Evolutionary conservation across 352 stramenopile species (phyloP).

Genomic region (Phytopythium delawarense): DNA sequence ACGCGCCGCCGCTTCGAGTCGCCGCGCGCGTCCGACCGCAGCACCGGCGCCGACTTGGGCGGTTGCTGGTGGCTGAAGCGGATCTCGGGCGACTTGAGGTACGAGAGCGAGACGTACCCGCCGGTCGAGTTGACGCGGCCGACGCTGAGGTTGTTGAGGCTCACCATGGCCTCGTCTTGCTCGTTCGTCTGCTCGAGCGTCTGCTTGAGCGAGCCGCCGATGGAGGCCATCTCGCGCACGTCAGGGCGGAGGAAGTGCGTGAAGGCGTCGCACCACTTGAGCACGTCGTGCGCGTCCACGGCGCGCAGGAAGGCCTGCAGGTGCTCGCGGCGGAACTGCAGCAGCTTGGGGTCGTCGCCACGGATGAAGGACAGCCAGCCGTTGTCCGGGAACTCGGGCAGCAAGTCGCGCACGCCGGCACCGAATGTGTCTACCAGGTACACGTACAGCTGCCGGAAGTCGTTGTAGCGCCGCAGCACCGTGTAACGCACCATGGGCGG

Average conservation of each 20-base stretch:
- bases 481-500: constrained; percentile 76
- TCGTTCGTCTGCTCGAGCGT: constrained; percentile 16
- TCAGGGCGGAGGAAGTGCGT: constrained; percentile 61
- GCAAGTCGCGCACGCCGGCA: constrained; percentile 30
- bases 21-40: constrained; percentile 32
- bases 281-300: constrained; percentile 50
- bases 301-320: constrained; percentile 58
- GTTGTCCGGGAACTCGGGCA: constrained; percentile 69
- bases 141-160: constrained; percentile 18
- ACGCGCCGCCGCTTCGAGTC: constrained; percentile 57
- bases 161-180: constrained; percentile 17
- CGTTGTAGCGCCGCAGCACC: constrained; percentile 74
- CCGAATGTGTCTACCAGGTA: constrained; percentile 51
- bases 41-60: constrained; percentile 8
- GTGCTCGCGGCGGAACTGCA: constrained; percentile 61
- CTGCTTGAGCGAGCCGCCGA: constrained; percentile 22
- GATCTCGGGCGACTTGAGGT: constrained; percentile 71
- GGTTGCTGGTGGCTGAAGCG: constrained; percentile 46
- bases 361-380: constrained; percentile 68
- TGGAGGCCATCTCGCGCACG: constrained; percentile 36
- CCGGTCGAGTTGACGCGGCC: constrained; percentile 34
- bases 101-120: constrained; percentile 75
- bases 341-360: constrained; percentile 64
- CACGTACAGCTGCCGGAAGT: constrained; percentile 65
- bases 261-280: constrained; percentile 56